A percentile compares a stretch with the other conserved stretches of the same genome.
These are phyloP conservation scores for Graphiopsis chlorocephala DNA, from an alignment of 2,329 filamentous ascomycete genomes.

Conservation along the genomic window DNA sequence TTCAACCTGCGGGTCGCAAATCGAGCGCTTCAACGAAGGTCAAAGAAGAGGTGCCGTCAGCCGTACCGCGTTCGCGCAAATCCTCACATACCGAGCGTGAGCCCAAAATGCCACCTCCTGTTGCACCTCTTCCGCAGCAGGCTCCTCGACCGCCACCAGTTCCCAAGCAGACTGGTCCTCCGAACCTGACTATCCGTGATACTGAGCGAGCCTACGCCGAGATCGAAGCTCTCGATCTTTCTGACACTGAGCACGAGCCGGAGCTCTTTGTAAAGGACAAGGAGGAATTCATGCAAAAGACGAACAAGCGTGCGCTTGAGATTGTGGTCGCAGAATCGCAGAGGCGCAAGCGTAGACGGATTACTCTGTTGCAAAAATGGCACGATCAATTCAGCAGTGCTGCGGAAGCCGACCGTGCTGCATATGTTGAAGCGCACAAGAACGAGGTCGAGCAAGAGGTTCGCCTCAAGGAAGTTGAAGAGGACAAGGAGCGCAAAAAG, in stretches of 20 bases:
- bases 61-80: slow-evolving; percentile 7
- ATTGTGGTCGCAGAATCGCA: slow-evolving; percentile 61
- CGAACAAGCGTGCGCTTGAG: slow-evolving; percentile 66
- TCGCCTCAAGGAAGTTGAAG: slow-evolving; percentile 81
- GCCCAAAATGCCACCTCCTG: slow-evolving; percentile 11
- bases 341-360: slow-evolving; percentile 65
- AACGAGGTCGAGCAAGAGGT: slow-evolving; percentile 81
- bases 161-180: slow-evolving; percentile 31
- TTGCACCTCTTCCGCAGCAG: slow-evolving; percentile 4
- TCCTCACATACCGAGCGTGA: slow-evolving; percentile 14
- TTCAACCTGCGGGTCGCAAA: slow-evolving; percentile 7
- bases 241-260: slow-evolving; percentile 56
- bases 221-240: slow-evolving; percentile 63
- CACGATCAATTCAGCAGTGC: slow-evolving; percentile 63
- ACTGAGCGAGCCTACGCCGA: slow-evolving; percentile 58
- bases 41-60: slow-evolving; percentile 9
- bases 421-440: slow-evolving; percentile 75
- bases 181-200: slow-evolving; percentile 41
- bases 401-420: slow-evolving; percentile 67
- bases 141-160: slow-evolving; percentile 18
- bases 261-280: slow-evolving; percentile 36
- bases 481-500: slow-evolving; percentile 98
- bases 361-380: slow-evolving; percentile 55
- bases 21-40: slow-evolving; percentile 11
- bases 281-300: slow-evolving; percentile 52